phyloP scores from a whole-genome alignment of 1,139 yeast species.

The Geotrichum macrosporum region DNA sequence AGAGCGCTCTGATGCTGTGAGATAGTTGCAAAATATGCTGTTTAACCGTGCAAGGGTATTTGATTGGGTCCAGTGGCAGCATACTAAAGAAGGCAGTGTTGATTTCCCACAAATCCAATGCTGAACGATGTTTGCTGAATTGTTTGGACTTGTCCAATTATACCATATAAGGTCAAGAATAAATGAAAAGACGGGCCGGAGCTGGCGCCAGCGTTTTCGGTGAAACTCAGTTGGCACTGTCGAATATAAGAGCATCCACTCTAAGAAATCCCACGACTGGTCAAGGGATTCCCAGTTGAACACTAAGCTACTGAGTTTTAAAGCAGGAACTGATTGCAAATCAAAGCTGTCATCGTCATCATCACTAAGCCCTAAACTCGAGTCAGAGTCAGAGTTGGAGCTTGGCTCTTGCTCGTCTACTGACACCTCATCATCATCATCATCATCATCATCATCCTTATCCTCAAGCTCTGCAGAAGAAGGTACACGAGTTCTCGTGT shows the following conservation, averaged over 20 bases:
- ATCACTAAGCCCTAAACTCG: neutral
- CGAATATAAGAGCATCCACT: constrained; percentile 6
- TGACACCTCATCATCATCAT: neutral
- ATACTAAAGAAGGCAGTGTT: too few species aligned
- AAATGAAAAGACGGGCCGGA: constrained; percentile 2
- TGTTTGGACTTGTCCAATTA: too few species aligned
- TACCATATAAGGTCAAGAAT: neutral
- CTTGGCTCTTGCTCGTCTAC: too few species aligned
- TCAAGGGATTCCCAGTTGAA: constrained; percentile 1
- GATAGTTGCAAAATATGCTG: too few species aligned
- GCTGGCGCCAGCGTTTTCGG: constrained; percentile 7
- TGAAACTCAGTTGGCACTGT: constrained; percentile 1
- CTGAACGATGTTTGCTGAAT: too few species aligned
- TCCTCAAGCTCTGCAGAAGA: neutral
- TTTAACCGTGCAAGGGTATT: too few species aligned
- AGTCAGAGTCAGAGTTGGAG: neutral
- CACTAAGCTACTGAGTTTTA: constrained; percentile 1
- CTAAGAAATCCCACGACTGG: constrained; percentile 1
- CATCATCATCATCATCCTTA: neutral
- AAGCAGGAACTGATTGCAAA: neutral
- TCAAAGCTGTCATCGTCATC: neutral
- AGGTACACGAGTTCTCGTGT: too few species aligned
- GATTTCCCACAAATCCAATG: too few species aligned
- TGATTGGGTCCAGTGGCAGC: too few species aligned
- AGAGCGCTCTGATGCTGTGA: too few species aligned